These are phyloP conservation scores for Rhizomucor pusillus DNA, from an alignment of 371 early-diverging fungal genomes.

Conservation along the genomic window DNA sequence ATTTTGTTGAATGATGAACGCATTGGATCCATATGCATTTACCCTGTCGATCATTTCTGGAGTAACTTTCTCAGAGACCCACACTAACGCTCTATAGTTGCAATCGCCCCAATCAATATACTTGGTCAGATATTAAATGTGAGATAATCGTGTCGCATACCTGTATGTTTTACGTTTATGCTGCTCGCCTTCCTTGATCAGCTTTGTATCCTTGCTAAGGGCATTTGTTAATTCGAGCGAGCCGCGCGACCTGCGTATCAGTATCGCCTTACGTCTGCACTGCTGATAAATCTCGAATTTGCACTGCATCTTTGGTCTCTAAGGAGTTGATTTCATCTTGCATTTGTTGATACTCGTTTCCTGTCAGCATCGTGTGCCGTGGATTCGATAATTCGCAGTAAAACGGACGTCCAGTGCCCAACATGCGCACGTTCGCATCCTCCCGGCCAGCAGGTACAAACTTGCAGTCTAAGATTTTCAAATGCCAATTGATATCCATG, in stretches of 20 bases:
- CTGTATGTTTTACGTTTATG: constrained; percentile 83
- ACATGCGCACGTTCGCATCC: constrained; percentile 96
- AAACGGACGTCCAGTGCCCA: constrained; percentile 94
- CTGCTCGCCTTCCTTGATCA: constrained; percentile 86
- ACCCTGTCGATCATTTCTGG: constrained; percentile 52
- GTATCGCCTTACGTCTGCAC: constrained; percentile 31
- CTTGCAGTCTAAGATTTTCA: constrained; percentile 65
- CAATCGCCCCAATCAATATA: too few relatives aligned
- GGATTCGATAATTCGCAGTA: constrained; percentile 89
- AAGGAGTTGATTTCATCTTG: constrained; percentile 56
- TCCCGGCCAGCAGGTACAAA: constrained; percentile 94
- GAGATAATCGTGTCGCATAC: constrained; percentile 15
- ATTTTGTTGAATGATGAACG: constrained; percentile 77
- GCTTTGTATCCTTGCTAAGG: constrained; percentile 50
- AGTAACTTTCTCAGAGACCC: constrained; percentile 59
- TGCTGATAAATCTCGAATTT: constrained; percentile 47
- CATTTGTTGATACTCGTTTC: constrained; percentile 46
- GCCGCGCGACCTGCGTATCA: background rate
- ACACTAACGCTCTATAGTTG: constrained; percentile 69
- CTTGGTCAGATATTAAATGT: background rate
- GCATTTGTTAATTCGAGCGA: background rate
- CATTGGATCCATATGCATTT: constrained; percentile 38
- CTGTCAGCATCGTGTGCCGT: constrained; percentile 18
- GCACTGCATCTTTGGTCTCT: constrained; percentile 49
- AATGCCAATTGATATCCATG: background rate